phyloP scores from a whole-genome alignment of 1,284 basidiomycete species.

The Cutaneotrichosporon dermatis region DNA sequence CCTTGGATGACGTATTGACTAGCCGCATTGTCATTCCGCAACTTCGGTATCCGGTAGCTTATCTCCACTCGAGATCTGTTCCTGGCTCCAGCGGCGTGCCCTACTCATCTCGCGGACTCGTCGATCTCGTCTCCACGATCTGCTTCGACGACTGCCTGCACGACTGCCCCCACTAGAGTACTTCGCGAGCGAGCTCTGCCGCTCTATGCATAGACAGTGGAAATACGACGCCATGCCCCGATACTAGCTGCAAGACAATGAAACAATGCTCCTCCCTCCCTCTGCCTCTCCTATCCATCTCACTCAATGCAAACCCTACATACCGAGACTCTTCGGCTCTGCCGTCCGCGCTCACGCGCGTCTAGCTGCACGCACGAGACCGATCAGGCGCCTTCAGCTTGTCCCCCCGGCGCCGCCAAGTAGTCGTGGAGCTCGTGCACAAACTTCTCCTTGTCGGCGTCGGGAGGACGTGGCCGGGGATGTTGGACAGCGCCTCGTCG shows the following conservation, averaged over 20 bases:
- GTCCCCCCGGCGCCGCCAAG: conserved; percentile 40
- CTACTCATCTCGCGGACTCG: too few relatives aligned
- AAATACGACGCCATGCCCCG: not conserved
- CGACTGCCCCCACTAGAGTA: too few relatives aligned
- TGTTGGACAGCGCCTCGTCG: conserved; percentile 65
- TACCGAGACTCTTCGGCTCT: conserved; percentile 21
- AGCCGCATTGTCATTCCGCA: too few relatives aligned
- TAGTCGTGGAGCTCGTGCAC: conserved; percentile 67
- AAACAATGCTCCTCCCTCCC: not conserved
- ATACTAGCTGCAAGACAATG: not conserved
- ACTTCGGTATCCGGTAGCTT: too few relatives aligned
- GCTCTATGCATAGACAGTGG: not conserved
- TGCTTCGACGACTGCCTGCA: too few relatives aligned
- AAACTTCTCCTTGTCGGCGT: conserved; percentile 69
- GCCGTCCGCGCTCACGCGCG: conserved; percentile 30
- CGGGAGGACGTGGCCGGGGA: conserved; percentile 63
- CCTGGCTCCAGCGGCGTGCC: too few relatives aligned
- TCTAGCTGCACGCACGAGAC: conserved; percentile 39
- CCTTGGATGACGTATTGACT: too few relatives aligned
- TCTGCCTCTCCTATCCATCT: not conserved
- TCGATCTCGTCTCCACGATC: too few relatives aligned
- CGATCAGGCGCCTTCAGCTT: conserved; percentile 33
- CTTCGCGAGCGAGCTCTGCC: not conserved
- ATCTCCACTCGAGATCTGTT: too few relatives aligned
- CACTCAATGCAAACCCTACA: not conserved